phyloP scores from a whole-genome alignment of 2,329 filamentous ascomycete species.

The Fusarium sp. region DNA sequence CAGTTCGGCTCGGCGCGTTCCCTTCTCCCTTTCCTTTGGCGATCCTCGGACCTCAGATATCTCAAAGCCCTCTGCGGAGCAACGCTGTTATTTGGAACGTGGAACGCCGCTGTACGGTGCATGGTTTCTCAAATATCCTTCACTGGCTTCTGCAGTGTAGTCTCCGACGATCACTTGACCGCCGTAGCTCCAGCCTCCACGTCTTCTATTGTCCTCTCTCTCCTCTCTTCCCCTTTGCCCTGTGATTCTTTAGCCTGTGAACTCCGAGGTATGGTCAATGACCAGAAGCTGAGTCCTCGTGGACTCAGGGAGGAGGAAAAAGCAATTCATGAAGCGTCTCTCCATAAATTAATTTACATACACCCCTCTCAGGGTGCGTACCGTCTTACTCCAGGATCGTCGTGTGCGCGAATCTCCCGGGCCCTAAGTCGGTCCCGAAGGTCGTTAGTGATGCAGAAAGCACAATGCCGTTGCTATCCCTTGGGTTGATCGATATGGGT shows the following conservation, averaged over 20 bases:
- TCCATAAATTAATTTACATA: constrained; percentile 8
- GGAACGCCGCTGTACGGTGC: constrained; percentile 24
- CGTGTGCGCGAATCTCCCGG: constrained; percentile 5
- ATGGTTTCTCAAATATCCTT: constrained; percentile 6
- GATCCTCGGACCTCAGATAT: constrained; percentile 17
- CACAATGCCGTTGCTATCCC: constrained; percentile 31
- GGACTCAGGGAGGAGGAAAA: constrained; percentile 14
- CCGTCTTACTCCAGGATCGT: constrained; percentile 19
- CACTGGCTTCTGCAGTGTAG: constrained; percentile 14
- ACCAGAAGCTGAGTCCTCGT: neutral
- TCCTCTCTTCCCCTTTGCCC: neutral
- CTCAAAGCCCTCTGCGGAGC: constrained; percentile 14
- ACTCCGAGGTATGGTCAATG: neutral
- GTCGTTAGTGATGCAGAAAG: constrained; percentile 6
- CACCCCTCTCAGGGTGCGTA: constrained; percentile 20
- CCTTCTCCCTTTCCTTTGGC: constrained; percentile 14
- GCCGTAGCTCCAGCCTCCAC: constrained; percentile 16
- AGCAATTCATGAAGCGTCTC: constrained; percentile 26
- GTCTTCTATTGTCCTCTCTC: constrained; percentile 12
- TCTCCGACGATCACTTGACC: constrained; percentile 17
- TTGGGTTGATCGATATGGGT: constrained; percentile 8
- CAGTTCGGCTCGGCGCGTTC: constrained; percentile 35
- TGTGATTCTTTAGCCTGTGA: constrained; percentile 10
- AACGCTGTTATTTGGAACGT: neutral
- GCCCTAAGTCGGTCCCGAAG: constrained; percentile 7